Conservation (phyloP, 2,329 filamentous ascomycete species). For the Truncatella angustata region DNA sequence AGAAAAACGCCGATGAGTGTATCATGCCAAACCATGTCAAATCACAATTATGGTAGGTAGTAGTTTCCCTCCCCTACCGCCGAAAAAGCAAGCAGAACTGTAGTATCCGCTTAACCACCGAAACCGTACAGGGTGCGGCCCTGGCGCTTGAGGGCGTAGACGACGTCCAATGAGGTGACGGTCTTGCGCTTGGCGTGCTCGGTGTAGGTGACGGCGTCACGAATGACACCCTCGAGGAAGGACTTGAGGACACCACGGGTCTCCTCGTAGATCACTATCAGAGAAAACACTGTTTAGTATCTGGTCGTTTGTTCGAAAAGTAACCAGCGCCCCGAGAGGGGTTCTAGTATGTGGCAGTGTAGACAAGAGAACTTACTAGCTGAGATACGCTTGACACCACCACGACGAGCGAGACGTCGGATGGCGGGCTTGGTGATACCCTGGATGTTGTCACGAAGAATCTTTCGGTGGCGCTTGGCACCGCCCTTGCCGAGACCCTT, state of each 20-base stretch:
- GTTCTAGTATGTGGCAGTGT: too few species aligned
- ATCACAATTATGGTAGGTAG: too few species aligned
- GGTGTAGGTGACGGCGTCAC: conserved; percentile 77
- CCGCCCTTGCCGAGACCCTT: conserved; percentile 98
- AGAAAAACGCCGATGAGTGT: conserved; percentile 28
- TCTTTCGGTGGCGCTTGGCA: conserved; percentile 99
- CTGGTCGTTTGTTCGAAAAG: too few species aligned
- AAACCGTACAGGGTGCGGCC: conserved; percentile 68
- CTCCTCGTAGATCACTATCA: conserved; percentile 75
- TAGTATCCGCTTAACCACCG: conserved; percentile 51
- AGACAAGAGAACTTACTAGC: conserved; percentile 72
- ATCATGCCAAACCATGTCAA: conserved; percentile 29
- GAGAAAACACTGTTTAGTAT: conserved; percentile 15
- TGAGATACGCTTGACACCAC: conserved; percentile 99
- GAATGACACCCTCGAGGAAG: conserved; percentile 80
- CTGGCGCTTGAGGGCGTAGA: conserved; percentile 64
- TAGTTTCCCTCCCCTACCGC: too few species aligned
- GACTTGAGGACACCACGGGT: conserved; percentile 80
- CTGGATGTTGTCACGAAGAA: conserved; percentile 99
- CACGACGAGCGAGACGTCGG: conserved; percentile 96
- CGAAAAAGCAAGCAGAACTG: background rate
- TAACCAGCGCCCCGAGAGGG: too few species aligned
- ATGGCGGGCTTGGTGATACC: conserved; percentile 99
- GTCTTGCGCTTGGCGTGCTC: conserved; percentile 81
- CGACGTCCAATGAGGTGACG: conserved; percentile 63